Percentiles rank a stretch among this genome's conserved stretches.
phyloP scores from a whole-genome alignment of 2,329 filamentous ascomycete genomes.

The Boeremia exigua region DNA sequence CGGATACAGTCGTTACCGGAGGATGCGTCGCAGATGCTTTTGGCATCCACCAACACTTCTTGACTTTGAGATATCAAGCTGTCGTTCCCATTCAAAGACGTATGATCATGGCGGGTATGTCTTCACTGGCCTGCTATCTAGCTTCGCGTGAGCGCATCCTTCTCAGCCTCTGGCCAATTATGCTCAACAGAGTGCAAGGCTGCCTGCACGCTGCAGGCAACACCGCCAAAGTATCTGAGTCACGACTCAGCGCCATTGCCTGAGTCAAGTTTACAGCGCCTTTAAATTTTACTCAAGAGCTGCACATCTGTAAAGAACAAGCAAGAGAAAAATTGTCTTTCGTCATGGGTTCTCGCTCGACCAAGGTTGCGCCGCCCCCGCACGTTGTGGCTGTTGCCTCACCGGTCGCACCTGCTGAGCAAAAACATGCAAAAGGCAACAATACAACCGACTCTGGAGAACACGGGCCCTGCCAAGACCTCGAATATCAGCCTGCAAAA shows the following conservation, averaged over 20 bases:
- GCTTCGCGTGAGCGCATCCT: conserved; percentile 3
- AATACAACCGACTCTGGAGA: conserved; percentile 10
- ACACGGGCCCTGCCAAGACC: conserved; percentile 16
- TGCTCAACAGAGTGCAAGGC: conserved; percentile 20
- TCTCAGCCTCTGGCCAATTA: conserved; percentile 26
- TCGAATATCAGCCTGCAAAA: background rate
- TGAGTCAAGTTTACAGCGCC: conserved; percentile 24
- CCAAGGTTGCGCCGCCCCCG: conserved; percentile 26
- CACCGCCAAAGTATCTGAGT: conserved; percentile 31
- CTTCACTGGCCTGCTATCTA: background rate
- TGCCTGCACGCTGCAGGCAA: conserved; percentile 42
- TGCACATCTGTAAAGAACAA: too few species aligned
- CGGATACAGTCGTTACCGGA: background rate
- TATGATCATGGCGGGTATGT: background rate
- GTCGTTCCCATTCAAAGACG: background rate
- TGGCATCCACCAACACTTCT: background rate
- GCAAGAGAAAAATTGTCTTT: background rate
- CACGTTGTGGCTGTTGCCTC: conserved; percentile 27
- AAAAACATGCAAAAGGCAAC: conserved; percentile 16
- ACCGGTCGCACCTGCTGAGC: conserved; percentile 12
- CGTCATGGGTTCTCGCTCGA: conserved; percentile 39
- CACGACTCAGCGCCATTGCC: conserved; percentile 19
- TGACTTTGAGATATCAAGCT: background rate
- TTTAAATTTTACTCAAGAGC: conserved; percentile 10
- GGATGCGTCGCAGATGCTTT: background rate